Conservation (phyloP, 164 flowering plant genomes). For the Dillenia turbinata region DNA sequence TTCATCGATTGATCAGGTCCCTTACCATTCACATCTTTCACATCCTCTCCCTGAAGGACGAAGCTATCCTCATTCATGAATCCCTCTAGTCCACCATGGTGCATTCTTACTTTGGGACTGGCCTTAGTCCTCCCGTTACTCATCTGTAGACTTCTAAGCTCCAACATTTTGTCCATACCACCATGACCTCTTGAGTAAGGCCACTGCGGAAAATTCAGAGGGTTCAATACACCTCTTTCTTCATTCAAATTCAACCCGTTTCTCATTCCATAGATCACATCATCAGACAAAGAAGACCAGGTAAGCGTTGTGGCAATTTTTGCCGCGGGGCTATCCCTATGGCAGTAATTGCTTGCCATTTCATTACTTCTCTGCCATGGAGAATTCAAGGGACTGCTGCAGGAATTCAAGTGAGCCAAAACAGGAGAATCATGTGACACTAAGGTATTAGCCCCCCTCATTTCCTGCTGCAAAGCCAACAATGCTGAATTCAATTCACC, state of each 20-base stretch:
- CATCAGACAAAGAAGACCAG: constrained; percentile 23
- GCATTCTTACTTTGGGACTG: constrained; percentile 5
- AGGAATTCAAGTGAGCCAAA: constrained; percentile 6
- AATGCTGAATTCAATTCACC: constrained; percentile 17
- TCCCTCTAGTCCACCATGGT: constrained; percentile 14
- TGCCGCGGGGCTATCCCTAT: constrained; percentile 8
- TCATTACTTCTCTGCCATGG: constrained; percentile 13
- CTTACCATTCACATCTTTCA: constrained; percentile 21
- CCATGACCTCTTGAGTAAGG: constrained; percentile 3
- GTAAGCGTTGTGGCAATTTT: constrained; percentile 4
- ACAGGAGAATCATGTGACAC: constrained; percentile 7
- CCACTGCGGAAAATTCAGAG: constrained; percentile 15
- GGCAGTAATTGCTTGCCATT: constrained; percentile 5
- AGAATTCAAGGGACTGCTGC: constrained; percentile 6
- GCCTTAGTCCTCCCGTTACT: constrained; percentile 17
- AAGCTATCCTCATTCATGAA: constrained; percentile 42
- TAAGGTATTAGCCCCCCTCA: constrained; percentile 9
- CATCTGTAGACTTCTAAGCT: constrained; percentile 13
- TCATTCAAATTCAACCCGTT: constrained; percentile 13
- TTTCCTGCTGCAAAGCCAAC: constrained; percentile 12
- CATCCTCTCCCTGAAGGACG: constrained; percentile 33
- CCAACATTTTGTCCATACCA: constrained; percentile 10
- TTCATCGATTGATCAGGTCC: constrained; percentile 10
- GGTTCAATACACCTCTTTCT: constrained; percentile 5
- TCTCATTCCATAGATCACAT: constrained; percentile 7